Evolutionary conservation across 2,329 filamentous ascomycete species (phyloP).

Genomic region (Beauveria rudraprayagi): DNA sequence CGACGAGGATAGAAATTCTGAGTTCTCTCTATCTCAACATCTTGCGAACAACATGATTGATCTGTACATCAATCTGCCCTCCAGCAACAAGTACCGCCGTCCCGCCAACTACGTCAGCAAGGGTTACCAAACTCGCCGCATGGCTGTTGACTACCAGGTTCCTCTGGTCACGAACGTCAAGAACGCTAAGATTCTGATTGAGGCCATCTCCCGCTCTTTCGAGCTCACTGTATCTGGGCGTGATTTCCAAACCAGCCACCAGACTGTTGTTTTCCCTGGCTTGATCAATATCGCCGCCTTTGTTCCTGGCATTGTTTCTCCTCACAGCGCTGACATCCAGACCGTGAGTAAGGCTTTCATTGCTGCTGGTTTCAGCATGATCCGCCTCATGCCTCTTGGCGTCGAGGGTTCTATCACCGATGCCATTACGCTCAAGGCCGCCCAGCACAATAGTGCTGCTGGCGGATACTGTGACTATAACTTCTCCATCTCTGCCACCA

Average conservation of each 20-base stretch:
- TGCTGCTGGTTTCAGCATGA: conserved; percentile 70
- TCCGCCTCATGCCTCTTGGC: conserved; percentile 69
- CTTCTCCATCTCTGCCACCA: conserved; percentile 67
- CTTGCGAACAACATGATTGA: conserved; percentile 97
- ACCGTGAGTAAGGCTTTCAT: conserved; percentile 65
- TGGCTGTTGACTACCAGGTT: conserved; percentile 97
- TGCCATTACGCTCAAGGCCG: conserved; percentile 59
- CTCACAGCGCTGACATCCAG: conserved; percentile 60
- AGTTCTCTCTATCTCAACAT: conserved; percentile 95
- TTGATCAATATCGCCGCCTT: conserved; percentile 75
- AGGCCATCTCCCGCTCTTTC: conserved; percentile 86
- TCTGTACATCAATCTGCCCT: conserved; percentile 98
- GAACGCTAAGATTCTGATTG: conserved; percentile 94
- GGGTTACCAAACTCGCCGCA: conserved; percentile 90
- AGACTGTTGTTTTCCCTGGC: conserved; percentile 64
- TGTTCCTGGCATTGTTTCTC: conserved; percentile 61
- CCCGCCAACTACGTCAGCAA: conserved; percentile 98
- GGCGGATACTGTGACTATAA: conserved; percentile 72
- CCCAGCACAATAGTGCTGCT: conserved; percentile 61
- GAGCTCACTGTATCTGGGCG: conserved; percentile 73
- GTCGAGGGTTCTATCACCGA: conserved; percentile 66
- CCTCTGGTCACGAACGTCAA: conserved; percentile 98
- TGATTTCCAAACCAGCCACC: conserved; percentile 88
- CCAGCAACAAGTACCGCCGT: conserved; percentile 91
- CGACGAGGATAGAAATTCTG: conserved; percentile 79